Evolutionary conservation across 371 early-diverging fungal species (phyloP), one percentile per base, ranked within the genome.

Genomic region (Syncephalastrum monosporum): DNA sequence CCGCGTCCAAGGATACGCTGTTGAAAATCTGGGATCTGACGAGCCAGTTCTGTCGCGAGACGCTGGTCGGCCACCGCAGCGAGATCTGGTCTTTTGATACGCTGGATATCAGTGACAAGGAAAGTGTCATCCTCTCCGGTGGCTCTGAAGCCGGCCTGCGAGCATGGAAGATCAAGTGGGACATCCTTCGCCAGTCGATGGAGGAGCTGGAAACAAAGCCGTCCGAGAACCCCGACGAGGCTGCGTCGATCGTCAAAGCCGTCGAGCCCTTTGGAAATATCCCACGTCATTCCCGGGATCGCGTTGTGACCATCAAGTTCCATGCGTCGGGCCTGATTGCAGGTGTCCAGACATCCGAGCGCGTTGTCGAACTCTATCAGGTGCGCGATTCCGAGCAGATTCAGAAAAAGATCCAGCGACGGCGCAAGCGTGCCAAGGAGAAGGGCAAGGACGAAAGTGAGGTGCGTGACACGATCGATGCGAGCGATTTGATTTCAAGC

Each of bases 1-100:
- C 92, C 13, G 74, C 88, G 25, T 91, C 93, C 54, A 98, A 97
- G 71, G 98, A 98, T 72, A 92, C 97, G 14, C 82, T 96, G 65
- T 71, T 98, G 57, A 97, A 97, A 76, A 69, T 96, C 45, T 98
- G 98, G 98, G 98, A 97, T 70, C 74, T 97, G 49, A 81, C 88
- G 43, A 90, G 92, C 17, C 89, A 89, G 65, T 92, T 92, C 67
- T 98, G 98, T 69, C 88, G 96, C 50, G 96, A 98, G 65, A 98
- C 98, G 17, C 60, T 95, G 38, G 90, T 94, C 3, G 89, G 89
- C 8, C 97, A 98, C 67, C 89, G 94, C 49, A 89, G 86, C 57
- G 98, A 98, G 71, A 90, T 97, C 7, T 96, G 96, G 95, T 81
- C 87, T 7, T 77, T 93, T 67, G 91, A 82, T 13, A 69, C 88